Conservation (phyloP, 257 asterid species). For the Dorcoceras hygrometricum region DNA sequence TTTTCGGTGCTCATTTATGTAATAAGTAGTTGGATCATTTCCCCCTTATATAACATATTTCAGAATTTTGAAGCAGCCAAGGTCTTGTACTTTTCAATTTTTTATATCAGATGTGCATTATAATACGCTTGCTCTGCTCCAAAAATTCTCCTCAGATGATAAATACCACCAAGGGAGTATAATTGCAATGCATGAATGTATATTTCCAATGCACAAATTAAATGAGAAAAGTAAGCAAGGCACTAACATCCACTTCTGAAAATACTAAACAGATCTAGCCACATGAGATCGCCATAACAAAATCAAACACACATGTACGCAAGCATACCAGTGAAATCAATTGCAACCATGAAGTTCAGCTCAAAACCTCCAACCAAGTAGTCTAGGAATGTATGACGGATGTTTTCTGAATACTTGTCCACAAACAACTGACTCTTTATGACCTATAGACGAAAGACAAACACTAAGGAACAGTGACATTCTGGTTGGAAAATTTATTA, state of each 20-base stretch:
- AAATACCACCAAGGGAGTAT: neutral
- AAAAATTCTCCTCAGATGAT: neutral
- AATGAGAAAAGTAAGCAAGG: conserved; percentile 9
- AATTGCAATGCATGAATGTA: neutral
- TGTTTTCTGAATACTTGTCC: conserved; percentile 75
- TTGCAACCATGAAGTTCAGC: conserved; percentile 97
- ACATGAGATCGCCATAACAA: conserved; percentile 15
- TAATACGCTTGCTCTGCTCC: neutral
- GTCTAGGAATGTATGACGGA: conserved; percentile 83
- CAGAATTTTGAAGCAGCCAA: neutral
- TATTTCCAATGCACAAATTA: neutral
- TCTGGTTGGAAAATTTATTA: conserved; percentile 14
- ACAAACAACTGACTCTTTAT: conserved; percentile 79
- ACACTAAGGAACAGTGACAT: neutral
- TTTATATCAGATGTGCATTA: neutral
- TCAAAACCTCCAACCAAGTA: conserved; percentile 87
- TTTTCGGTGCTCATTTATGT: neutral
- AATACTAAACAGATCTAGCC: conserved; percentile 2
- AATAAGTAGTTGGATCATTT: neutral
- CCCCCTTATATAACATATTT: too few species aligned
- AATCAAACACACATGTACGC: conserved; percentile 12
- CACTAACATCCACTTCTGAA: conserved; percentile 10
- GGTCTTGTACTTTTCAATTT: neutral
- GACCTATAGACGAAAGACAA: conserved; percentile 42
- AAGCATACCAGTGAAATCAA: conserved; percentile 89